Percentiles rank a stretch among this genome's conserved stretches.
These are phyloP conservation scores for Notholithocarpus densiflorus DNA, from an alignment of 306 rosid genomes.

Conservation along the genomic window DNA sequence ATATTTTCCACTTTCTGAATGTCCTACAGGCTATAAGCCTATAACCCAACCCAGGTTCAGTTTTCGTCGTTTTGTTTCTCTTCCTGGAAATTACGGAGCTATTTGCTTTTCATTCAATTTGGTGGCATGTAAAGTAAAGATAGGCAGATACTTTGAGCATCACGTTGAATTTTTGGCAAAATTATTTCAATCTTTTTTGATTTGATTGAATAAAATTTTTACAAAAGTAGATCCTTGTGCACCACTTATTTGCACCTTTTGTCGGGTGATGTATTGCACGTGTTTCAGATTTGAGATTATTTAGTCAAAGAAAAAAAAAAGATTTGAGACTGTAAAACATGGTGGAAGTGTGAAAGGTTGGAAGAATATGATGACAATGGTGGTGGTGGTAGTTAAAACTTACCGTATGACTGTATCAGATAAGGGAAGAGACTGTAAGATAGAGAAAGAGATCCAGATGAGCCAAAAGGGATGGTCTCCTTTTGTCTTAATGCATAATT, in stretches of 20 bases:
- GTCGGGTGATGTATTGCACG: too few species aligned
- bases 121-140: neutral
- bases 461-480: neutral
- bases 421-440: neutral
- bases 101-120: neutral
- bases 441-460: neutral
- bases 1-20: neutral
- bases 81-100: constrained; percentile 13
- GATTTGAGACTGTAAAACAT: neutral
- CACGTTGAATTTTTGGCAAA: neutral
- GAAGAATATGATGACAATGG: neutral
- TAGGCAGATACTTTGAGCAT: neutral
- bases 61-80: constrained; percentile 11
- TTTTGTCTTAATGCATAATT: neutral
- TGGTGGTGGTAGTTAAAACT: neutral
- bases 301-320: too few species aligned
- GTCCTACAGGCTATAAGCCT: neutral
- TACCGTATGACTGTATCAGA: too few species aligned
- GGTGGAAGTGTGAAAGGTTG: neutral
- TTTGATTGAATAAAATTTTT: too few species aligned
- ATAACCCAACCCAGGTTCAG: constrained; percentile 2
- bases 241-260: neutral
- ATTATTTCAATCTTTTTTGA: too few species aligned
- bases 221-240: neutral
- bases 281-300: neutral